Conservation (phyloP, 257 asterid species). For the Gentiana straminea region DNA sequence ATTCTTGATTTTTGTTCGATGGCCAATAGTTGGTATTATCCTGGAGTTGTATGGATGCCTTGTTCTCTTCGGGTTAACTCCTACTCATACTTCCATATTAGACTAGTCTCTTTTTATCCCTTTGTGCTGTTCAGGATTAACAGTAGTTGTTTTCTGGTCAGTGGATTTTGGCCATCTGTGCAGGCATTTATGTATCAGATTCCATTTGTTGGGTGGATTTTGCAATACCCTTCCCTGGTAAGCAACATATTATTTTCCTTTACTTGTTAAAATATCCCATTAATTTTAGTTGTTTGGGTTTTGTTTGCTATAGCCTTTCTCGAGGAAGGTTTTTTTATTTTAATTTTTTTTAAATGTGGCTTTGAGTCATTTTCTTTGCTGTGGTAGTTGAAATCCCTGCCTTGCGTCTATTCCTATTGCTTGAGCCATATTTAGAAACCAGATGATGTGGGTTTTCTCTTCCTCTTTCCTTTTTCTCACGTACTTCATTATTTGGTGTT, state of each 20-base stretch:
- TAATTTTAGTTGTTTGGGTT: background rate
- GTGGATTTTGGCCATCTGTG: slow-evolving; percentile 88
- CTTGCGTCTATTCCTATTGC: no score
- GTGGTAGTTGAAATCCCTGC: no score
- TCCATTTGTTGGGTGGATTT: slow-evolving; percentile 72
- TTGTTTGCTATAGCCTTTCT: no score
- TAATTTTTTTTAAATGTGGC: no score
- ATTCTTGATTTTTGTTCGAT: slow-evolving; percentile 68
- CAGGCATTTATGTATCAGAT: slow-evolving; percentile 66
- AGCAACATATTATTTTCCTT: slow-evolving; percentile 13
- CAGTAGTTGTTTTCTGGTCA: slow-evolving; percentile 13
- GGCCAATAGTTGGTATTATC: slow-evolving; percentile 72
- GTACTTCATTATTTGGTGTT: no score
- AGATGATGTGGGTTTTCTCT: no score
- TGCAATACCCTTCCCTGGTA: slow-evolving; percentile 59
- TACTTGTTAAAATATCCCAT: background rate
- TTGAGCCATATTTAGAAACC: no score
- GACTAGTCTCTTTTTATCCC: background rate
- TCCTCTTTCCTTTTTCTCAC: no score
- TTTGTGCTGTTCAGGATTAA: background rate
- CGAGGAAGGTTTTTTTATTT: no score
- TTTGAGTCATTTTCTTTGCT: no score
- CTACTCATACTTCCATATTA: slow-evolving; percentile 2
- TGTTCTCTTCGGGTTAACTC: slow-evolving; percentile 54
- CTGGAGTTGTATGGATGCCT: slow-evolving; percentile 61